phyloP scores from a whole-genome alignment of 2,329 filamentous ascomycete species.

The Bisporella sp. region DNA sequence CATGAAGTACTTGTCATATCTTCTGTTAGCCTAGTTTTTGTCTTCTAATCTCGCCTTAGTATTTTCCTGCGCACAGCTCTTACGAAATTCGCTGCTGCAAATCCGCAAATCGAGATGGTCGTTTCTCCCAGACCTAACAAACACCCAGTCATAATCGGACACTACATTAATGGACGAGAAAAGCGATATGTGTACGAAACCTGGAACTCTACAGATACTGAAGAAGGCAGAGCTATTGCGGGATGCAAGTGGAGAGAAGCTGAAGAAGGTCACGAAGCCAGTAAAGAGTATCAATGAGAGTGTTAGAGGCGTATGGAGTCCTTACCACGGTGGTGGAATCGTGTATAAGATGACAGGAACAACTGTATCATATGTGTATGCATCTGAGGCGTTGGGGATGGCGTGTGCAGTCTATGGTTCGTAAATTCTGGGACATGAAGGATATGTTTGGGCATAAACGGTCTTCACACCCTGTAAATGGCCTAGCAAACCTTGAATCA shows the following conservation, averaged over 20 bases:
- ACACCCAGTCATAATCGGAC: slow-evolving; percentile 81
- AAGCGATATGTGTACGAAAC: slow-evolving; percentile 84
- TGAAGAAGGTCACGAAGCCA: slow-evolving; percentile 56
- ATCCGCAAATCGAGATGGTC: slow-evolving; percentile 86
- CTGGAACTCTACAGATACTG: slow-evolving; percentile 71
- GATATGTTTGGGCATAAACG: neutral
- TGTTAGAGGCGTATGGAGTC: slow-evolving; percentile 65
- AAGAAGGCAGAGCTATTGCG: slow-evolving; percentile 70
- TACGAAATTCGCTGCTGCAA: slow-evolving; percentile 67
- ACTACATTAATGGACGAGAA: slow-evolving; percentile 85
- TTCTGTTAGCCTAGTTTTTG: neutral
- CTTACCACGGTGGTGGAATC: slow-evolving; percentile 51
- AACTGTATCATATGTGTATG: slow-evolving; percentile 16
- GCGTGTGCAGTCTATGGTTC: slow-evolving; percentile 2
- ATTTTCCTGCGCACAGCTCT: slow-evolving; percentile 75
- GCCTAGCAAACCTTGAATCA: too few relatives aligned
- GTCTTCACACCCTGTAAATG: neutral
- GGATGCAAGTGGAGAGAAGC: slow-evolving; percentile 69
- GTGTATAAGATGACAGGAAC: slow-evolving; percentile 16
- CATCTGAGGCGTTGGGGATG: slow-evolving; percentile 19
- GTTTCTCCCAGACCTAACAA: slow-evolving; percentile 84
- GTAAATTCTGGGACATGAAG: too few relatives aligned
- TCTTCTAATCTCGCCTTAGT: slow-evolving; percentile 36
- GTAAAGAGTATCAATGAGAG: slow-evolving; percentile 57
- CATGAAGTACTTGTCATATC: slow-evolving; percentile 66